Evolutionary conservation across 176 grass and related monocot genomes (phyloP), one percentile per base, ranked within the genome.

Genomic region (Cenchrus fungigraminus): DNA sequence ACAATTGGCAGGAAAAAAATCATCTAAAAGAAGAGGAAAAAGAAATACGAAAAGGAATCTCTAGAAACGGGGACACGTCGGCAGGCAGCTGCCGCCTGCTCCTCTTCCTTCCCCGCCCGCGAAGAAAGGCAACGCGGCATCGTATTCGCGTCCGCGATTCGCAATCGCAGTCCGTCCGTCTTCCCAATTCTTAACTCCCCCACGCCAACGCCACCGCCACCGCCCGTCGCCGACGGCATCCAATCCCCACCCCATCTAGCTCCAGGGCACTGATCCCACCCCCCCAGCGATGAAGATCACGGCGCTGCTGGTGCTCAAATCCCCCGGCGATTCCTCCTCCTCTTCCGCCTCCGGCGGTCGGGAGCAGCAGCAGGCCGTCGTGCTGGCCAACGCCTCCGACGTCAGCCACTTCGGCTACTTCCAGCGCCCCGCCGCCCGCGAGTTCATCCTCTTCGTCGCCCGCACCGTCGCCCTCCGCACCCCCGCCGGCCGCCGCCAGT

Each of bases 401-500:
- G 88, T 93, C 10, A 91, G 86, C 83, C 88, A 82, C 61, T 93
- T 93, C 43, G 88, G 93, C 19, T 95, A 76, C 85, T 92, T 95
- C 82, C 88, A 89, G 76, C 77, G 91, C 15, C 22, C 58, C 14
- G 70, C 88, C 11, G 91, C 88, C 50, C 84, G 86, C 57, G 91
- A 92, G 93, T 91, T 95, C 88, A 95, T 95, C 69, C 44, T 86
- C 76, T 91, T 95, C 82, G 88, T 92, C 65, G 86, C 88, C 50
- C 93, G 93, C 80, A 92, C 90, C 62, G 90, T 91, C 66, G 88
- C 93, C 56, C 73, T 90, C 62, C 83, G 93, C 52, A 91, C 88
- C 22, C 34, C 88, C 12, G 56, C 69, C 55, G 88, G 86, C 64
- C 67, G 75, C 14, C 90, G 90, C 59, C 88, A 92, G 71, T 87